Evolutionary conservation across 164 flowering plant genomes (phyloP).

Genomic region (Macadamia tetraphylla): DNA sequence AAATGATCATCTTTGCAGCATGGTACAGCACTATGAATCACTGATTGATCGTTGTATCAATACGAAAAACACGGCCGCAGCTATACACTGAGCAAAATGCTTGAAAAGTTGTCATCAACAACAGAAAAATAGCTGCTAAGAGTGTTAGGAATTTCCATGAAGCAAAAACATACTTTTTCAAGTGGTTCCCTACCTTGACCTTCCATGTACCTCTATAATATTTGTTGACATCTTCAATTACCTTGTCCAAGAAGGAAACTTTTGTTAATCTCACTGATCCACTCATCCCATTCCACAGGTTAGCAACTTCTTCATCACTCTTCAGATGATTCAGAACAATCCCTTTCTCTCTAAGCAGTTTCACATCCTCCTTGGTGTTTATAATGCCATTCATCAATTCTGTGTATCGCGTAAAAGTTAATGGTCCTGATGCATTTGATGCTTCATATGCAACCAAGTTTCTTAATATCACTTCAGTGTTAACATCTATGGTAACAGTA

Average conservation of each 20-base stretch:
- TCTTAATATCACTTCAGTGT: slow-evolving; percentile 52
- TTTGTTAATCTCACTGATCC: slow-evolving; percentile 53
- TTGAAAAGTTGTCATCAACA: slow-evolving; percentile 40
- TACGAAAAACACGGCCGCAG: slow-evolving; percentile 18
- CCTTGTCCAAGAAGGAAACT: slow-evolving; percentile 48
- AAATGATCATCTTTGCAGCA: too few relatives aligned
- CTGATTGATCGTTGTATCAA: not conserved
- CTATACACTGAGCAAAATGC: slow-evolving; percentile 45
- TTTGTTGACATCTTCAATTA: slow-evolving; percentile 63
- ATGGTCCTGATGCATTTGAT: slow-evolving; percentile 40
- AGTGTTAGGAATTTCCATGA: slow-evolving; percentile 56
- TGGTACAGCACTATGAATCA: too few relatives aligned
- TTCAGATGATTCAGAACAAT: slow-evolving; percentile 53
- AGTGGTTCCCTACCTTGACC: slow-evolving; percentile 26
- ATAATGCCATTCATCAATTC: slow-evolving; percentile 75
- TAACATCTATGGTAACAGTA: slow-evolving; percentile 31
- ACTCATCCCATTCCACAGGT: slow-evolving; percentile 73
- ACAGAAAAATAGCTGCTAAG: slow-evolving; percentile 34
- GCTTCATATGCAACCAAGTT: slow-evolving; percentile 71
- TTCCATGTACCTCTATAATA: slow-evolving; percentile 44
- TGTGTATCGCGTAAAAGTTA: slow-evolving; percentile 55
- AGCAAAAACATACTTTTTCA: slow-evolving; percentile 38
- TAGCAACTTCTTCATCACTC: slow-evolving; percentile 56
- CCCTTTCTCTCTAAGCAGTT: slow-evolving; percentile 49
- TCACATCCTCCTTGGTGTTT: slow-evolving; percentile 56